Base-by-base conservation (phyloP, 352 stramenopile species). In the Globisporangium emineosum region DNA sequence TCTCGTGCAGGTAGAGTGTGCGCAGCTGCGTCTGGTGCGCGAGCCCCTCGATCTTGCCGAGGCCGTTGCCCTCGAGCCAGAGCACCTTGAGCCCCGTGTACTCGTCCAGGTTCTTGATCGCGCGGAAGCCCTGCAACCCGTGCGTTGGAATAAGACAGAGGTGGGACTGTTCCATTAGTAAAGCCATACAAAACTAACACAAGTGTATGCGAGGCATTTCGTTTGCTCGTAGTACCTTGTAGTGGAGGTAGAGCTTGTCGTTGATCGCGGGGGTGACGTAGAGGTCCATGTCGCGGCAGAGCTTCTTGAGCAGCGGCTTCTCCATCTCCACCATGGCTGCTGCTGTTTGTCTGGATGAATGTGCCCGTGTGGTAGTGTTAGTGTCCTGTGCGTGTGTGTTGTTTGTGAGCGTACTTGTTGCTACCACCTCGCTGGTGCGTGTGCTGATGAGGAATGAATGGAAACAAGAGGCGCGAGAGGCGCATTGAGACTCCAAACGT, bases 191-290 rank as follows among this genome's bases (percentile, higher is more conserved):
- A n/a, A n/a, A n/a, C n/a, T n/a, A n/a, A n/a, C n/a, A n/a, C n/a
- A n/a, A 55, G n/a, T 13, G 7, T 17, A n/a, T 61, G 25, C 15
- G n/a, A 55, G n/a, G n/a, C n/a, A n/a, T n/a, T n/a, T n/a, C n/a
- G 37, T 19, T 35, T 27, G 6, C 3, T 21, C 30, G n/a, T n/a
- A n/a, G 25, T 37, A 79, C 80, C 73, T 98, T 97, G 79, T 98
- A 98, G 73, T 99, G 95, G 30, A 98, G 74, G 66, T 98, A 98
- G 37, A 99, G 79, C 62, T 97, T 97, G 73, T 99, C 93, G 73
- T 98, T 98, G 68, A 98, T 88, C 66, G 75, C 62, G 27, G 96
- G 88, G 43, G 93, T 98, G 53, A 88, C 75, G 69, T 98, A 98
- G 51, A 96, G 75, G 60, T 98, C 89, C 58, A 93, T 82, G 51